phyloP scores from a whole-genome alignment of 495 filamentous ascomycete species.

The Usnea hakonensis region DNA sequence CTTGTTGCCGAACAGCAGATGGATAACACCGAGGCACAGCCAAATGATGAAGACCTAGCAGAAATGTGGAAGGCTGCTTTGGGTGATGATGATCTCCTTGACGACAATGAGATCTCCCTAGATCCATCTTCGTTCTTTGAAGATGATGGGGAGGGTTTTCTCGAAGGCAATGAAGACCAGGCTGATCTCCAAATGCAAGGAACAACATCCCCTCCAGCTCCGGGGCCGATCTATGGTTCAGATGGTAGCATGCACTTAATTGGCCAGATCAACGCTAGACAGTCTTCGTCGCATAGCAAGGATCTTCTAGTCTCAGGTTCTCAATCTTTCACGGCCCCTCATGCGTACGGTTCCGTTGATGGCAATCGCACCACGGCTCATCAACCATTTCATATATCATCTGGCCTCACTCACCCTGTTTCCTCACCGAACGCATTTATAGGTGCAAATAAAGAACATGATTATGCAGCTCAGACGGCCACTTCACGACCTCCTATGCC shows the following conservation, averaged over 20 bases:
- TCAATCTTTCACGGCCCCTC: slow-evolving; percentile 19
- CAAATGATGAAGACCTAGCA: slow-evolving; percentile 55
- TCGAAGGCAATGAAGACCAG: slow-evolving; percentile 43
- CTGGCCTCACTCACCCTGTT: neutral
- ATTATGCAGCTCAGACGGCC: neutral
- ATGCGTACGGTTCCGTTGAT: slow-evolving; percentile 1
- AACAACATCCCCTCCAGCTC: neutral
- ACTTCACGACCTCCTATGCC: slow-evolving; percentile 30
- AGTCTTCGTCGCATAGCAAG: slow-evolving; percentile 3
- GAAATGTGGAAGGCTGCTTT: slow-evolving; percentile 80
- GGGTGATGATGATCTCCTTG: slow-evolving; percentile 66
- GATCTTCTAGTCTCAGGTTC: slow-evolving; percentile 3
- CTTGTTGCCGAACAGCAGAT: slow-evolving; percentile 14
- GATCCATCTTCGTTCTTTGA: slow-evolving; percentile 53
- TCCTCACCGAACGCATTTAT: slow-evolving; percentile 8
- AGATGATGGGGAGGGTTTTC: slow-evolving; percentile 67
- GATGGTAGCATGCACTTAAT: slow-evolving; percentile 30
- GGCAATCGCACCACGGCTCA: slow-evolving; percentile 21
- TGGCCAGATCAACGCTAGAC: slow-evolving; percentile 26
- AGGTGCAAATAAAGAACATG: slow-evolving; percentile 5
- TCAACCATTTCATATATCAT: slow-evolving; percentile 8
- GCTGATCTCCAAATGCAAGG: neutral
- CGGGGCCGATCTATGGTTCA: slow-evolving; percentile 19
- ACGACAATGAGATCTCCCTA: slow-evolving; percentile 50
- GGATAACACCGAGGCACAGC: slow-evolving; percentile 22